Base-by-base conservation (phyloP, 768 basidiomycete genomes). In the Tulasnella sp. region DNA sequence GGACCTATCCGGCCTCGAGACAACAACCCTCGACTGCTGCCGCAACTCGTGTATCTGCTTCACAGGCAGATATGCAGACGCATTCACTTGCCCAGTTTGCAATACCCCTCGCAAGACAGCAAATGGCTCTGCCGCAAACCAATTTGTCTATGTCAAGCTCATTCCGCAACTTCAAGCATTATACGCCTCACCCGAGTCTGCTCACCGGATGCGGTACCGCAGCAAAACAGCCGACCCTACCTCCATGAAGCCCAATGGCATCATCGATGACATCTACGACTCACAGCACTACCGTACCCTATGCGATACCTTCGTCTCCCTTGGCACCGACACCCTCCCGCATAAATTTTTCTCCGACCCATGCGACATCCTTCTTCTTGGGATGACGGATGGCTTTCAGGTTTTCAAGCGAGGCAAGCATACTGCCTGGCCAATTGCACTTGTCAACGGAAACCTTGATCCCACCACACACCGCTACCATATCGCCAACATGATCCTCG, bases 381-480 rank as follows among this genome's bases (percentile, higher is more conserved):
- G 43, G 23, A 45, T 45, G 43, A 45, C 43, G 12, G 43, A 79
- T 64, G 71, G 77, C 0, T 75, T 75, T 62, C 61, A 65, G 0
- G 67, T 72, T 4, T 74, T 70, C 60, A 70, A 70, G 34, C 59
- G 65, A 1, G 62, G 66, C 0, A 65, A 66, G 2, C 58, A 64
- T 2, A 73, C 73, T 0, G 65, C 62, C 6, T 77, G 73, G 66
- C 76, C 73, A 0, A 55, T 78, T 4, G 58, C 77, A 9, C n/a
- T 73, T 0, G 66, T 71, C 57, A 73, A 74, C 57, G 71, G 69
- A 62, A 77, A 77, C 51, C 63, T 77, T 1, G 69, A 69, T 2
- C 75, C 74, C 0, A 67, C 71, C 2, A 61, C 69, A n/a, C n/a
- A n/a, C 3, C 65, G 70, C 2, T 71, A 68, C 32, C 71, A 69